These are phyloP conservation scores for Mallotus japonicus DNA, from an alignment of 441 rosid genomes.

Conservation along the genomic window DNA sequence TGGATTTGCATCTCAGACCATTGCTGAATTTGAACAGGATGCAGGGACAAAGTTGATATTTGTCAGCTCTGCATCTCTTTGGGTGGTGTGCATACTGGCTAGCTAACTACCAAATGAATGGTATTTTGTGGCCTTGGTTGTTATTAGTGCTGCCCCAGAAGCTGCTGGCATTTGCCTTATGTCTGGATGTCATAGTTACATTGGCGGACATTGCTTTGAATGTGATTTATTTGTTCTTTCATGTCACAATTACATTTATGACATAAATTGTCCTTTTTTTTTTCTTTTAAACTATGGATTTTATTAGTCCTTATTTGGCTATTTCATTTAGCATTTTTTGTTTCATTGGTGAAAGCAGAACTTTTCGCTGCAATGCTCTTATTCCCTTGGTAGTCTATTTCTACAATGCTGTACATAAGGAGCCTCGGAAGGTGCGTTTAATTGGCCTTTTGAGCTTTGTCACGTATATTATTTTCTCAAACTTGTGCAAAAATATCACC, in stretches of 20 bases:
- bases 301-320: background rate
- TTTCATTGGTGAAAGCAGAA: too few relatives aligned
- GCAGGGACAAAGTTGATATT: background rate
- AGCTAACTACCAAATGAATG: background rate
- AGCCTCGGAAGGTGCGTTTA: too few relatives aligned
- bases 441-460: too few relatives aligned
- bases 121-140: background rate
- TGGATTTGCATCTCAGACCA: background rate
- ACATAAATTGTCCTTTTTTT: too few relatives aligned
- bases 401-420: too few relatives aligned
- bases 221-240: background rate
- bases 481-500: too few relatives aligned
- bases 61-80: background rate
- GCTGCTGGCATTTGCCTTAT: background rate
- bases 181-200: background rate
- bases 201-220: background rate
- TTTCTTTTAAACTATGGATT: background rate
- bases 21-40: background rate
- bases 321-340: too few relatives aligned
- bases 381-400: too few relatives aligned
- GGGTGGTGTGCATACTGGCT: background rate
- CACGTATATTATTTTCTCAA: too few relatives aligned
- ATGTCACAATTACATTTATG: background rate
- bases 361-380: too few relatives aligned
- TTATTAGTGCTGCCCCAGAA: too few relatives aligned